Conservation (phyloP, 108 stramenopile genomes). For the Skeletonema tropicum region DNA sequence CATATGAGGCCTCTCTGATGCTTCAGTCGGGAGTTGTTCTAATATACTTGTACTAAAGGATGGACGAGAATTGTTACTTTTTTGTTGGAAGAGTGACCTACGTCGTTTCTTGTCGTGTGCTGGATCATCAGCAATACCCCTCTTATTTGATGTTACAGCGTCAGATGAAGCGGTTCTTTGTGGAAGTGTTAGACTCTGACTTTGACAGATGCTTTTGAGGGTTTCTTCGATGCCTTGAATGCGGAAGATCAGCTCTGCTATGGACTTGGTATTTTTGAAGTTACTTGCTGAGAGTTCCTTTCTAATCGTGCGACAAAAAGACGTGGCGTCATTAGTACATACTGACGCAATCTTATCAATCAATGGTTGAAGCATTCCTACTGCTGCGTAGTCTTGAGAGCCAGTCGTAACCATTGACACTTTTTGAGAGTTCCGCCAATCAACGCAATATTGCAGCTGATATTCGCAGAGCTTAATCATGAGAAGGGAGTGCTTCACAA, state of each 20-base stretch:
- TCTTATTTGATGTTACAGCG: background rate
- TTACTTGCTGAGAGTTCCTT: background rate
- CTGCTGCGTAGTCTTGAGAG: constrained; percentile 27
- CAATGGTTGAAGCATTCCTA: constrained; percentile 34
- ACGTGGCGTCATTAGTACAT: constrained; percentile 25
- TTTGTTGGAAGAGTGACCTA: background rate
- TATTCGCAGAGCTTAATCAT: constrained; percentile 29
- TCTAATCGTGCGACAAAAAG: constrained; percentile 23
- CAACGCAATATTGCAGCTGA: constrained; percentile 32
- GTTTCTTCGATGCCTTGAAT: constrained; percentile 38
- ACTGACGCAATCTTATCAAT: constrained; percentile 23
- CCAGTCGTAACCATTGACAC: constrained; percentile 4
- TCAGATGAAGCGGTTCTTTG: background rate
- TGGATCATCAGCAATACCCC: background rate
- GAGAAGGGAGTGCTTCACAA: constrained; percentile 18
- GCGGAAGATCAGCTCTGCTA: constrained; percentile 21
- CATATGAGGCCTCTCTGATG: background rate
- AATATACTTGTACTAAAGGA: background rate
- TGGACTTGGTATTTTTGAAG: constrained; percentile 31
- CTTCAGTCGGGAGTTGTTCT: background rate
- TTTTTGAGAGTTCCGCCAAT: constrained; percentile 39
- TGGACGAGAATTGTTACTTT: background rate
- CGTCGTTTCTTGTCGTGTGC: background rate
- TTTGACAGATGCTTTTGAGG: constrained; percentile 21
- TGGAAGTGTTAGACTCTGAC: constrained; percentile 25